Conservation (phyloP, 352 stramenopile genomes). For the Pythium folliculosum region DNA sequence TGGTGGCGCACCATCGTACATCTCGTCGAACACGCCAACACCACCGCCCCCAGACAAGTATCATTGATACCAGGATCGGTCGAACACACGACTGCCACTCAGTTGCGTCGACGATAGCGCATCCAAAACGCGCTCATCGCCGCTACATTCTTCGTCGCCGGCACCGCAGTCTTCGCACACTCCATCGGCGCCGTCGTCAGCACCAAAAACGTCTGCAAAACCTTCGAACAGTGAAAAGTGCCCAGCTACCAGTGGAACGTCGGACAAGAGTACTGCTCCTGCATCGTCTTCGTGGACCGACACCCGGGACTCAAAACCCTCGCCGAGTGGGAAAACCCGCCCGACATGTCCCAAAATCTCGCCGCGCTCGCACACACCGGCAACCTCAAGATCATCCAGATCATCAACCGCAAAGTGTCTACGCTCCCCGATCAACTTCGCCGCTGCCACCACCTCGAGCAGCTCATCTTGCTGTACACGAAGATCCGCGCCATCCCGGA, state of each 20-base stretch:
- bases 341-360: conserved; percentile 23
- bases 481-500: conserved; percentile 22
- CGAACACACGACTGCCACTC: background rate
- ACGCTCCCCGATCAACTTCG: conserved; percentile 18
- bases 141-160: conserved; percentile 8
- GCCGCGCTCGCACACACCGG: conserved; percentile 19
- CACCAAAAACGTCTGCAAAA: conserved; percentile 3
- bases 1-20: conserved; percentile 37
- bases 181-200: conserved; percentile 15
- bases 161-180: conserved; percentile 20
- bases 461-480: conserved; percentile 38
- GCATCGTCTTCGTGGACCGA: conserved; percentile 29
- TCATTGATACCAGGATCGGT: background rate
- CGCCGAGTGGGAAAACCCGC: conserved; percentile 26
- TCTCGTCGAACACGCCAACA: background rate
- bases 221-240: conserved; percentile 3
- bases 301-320: conserved; percentile 6
- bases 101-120: background rate
- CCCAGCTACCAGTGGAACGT: conserved; percentile 21
- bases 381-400: conserved; percentile 28
- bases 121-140: background rate
- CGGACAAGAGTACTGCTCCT: conserved; percentile 19
- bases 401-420: conserved; percentile 30
- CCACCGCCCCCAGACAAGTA: background rate
- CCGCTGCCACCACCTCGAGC: conserved; percentile 20